Conservation (phyloP, 768 basidiomycete genomes). For the Trametes gibbosa region DNA sequence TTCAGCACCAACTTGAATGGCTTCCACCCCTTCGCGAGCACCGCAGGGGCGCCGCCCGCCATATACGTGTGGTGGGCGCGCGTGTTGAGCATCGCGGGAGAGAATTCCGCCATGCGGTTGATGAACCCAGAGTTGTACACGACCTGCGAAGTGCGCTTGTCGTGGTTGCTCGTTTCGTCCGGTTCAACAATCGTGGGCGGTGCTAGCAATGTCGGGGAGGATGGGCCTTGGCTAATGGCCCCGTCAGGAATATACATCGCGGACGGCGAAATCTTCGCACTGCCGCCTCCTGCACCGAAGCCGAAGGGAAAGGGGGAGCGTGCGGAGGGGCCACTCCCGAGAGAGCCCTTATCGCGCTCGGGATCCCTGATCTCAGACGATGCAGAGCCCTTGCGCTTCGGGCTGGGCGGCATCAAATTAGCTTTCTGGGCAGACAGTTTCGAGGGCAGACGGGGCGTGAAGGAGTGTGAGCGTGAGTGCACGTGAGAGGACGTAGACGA, state of each 20-base stretch:
- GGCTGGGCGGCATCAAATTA: constrained; percentile 44
- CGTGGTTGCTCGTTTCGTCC: constrained; percentile 23
- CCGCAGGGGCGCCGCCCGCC: constrained; percentile 20
- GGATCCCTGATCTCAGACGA: constrained; percentile 34
- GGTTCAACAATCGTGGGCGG: constrained; percentile 52
- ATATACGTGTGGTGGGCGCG: constrained; percentile 28
- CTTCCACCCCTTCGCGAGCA: constrained; percentile 71
- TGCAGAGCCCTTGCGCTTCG: constrained; percentile 54
- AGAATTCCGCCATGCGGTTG: constrained; percentile 60
- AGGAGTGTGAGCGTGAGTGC: constrained; percentile 65
- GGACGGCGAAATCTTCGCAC: constrained; percentile 15
- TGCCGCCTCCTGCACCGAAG: constrained; percentile 24
- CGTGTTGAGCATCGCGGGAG: constrained; percentile 35
- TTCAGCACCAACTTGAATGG: constrained; percentile 81
- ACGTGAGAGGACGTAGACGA: constrained; percentile 39
- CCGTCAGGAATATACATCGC: constrained; percentile 6
- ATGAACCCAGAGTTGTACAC: constrained; percentile 73
- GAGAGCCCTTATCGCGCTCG: constrained; percentile 30
- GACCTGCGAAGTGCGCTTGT: constrained; percentile 75
- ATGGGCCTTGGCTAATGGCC: constrained; percentile 2
- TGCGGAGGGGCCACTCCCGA: constrained; percentile 19
- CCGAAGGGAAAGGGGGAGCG: constrained; percentile 33
- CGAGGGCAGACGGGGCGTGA: constrained; percentile 68
- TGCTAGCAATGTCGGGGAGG: constrained; percentile 38
- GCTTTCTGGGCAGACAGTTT: constrained; percentile 59